These are phyloP conservation scores for Syncephalastrum sp. DNA, from an alignment of 371 early-diverging fungal genomes.

Conservation along the genomic window DNA sequence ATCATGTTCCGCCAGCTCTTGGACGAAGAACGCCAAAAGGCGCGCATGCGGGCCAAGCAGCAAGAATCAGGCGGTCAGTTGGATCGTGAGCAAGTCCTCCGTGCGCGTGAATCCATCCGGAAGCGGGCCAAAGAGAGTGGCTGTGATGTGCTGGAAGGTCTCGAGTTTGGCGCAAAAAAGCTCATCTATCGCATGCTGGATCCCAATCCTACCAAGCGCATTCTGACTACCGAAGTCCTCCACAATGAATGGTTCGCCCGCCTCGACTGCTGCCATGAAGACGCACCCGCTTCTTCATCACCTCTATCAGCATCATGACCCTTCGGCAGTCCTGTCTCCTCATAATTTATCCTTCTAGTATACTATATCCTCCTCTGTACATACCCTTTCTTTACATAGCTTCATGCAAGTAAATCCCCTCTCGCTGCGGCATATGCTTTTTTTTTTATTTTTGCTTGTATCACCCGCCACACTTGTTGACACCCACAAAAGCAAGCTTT, in stretches of 20 bases:
- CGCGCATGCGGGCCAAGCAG: slow-evolving; percentile 8
- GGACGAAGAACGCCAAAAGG: slow-evolving; percentile 36
- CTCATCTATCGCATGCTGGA: slow-evolving; percentile 62
- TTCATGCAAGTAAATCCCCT: no score
- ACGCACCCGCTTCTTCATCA: no score
- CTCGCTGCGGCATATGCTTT: no score
- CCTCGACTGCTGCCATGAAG: no score
- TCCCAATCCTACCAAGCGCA: slow-evolving; percentile 57
- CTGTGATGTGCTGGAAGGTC: slow-evolving; percentile 40
- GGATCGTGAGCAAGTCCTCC: slow-evolving; percentile 17
- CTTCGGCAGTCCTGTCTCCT: no score
- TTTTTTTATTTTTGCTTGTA: no score
- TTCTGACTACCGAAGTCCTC: slow-evolving; percentile 46
- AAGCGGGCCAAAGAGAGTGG: slow-evolving; percentile 31
- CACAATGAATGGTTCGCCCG: slow-evolving; percentile 53
- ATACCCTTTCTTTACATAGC: no score
- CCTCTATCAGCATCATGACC: no score
- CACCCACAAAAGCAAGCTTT: no score
- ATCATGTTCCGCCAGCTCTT: slow-evolving; percentile 34
- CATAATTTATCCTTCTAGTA: no score
- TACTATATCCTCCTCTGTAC: no score
- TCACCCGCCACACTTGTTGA: no score
- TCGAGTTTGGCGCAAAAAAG: slow-evolving; percentile 42
- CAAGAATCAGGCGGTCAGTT: slow-evolving; percentile 17
- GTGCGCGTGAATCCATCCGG: slow-evolving; percentile 37